Percentiles rank a stretch among this genome's conserved stretches.
These are phyloP conservation scores for Gossypium herbaceum DNA, from an alignment of 345 rosid species.

Conservation along the genomic window DNA sequence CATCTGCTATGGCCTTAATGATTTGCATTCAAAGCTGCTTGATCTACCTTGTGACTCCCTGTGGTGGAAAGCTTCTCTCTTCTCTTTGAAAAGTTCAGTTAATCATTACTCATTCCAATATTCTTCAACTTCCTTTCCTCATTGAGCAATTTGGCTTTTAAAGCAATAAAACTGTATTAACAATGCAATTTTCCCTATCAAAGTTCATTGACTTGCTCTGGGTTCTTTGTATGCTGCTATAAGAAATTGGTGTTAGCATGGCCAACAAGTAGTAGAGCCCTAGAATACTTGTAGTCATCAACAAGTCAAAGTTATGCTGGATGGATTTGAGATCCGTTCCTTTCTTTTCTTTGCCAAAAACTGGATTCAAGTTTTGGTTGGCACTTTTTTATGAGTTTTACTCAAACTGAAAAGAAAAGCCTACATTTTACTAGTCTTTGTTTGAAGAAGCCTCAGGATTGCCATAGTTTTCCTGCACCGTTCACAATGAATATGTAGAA, in stretches of 20 bases:
- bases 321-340: no score
- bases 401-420: background rate
- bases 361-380: no score
- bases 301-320: no score
- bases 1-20: background rate
- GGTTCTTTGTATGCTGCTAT: no score
- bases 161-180: no score
- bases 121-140: background rate
- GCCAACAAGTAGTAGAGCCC: background rate
- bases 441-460: background rate
- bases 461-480: background rate
- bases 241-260: no score
- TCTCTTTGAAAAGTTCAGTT: background rate
- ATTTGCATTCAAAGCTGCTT: background rate
- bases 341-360: no score
- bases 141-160: no score
- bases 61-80: background rate
- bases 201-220: no score
- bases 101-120: background rate
- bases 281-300: background rate
- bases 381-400: no score
- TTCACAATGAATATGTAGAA: background rate
- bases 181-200: no score
- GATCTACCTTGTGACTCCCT: background rate
- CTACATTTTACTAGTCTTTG: background rate